Conservation (phyloP, 208 protist species). For the Trypanosomatidae sp. region DNA sequence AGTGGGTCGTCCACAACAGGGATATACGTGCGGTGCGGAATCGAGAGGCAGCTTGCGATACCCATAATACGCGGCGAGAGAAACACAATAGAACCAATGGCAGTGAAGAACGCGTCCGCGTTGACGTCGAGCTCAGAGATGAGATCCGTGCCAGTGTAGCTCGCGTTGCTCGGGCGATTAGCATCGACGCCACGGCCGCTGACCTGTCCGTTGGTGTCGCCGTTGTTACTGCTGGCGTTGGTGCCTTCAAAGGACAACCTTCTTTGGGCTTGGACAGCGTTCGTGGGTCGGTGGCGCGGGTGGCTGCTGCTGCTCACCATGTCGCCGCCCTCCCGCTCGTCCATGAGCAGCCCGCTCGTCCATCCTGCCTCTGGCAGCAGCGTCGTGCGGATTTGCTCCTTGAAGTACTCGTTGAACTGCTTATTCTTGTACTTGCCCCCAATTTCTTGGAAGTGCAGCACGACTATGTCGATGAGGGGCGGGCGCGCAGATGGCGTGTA, state of each 20-base stretch:
- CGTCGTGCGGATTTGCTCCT: slow-evolving; percentile 27
- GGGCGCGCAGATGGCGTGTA: slow-evolving; percentile 31
- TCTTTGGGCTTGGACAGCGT: not conserved
- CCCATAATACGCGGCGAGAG: slow-evolving; percentile 70
- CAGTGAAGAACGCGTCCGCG: slow-evolving; percentile 48
- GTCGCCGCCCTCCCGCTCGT: slow-evolving; percentile 27
- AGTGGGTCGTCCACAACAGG: slow-evolving; percentile 68
- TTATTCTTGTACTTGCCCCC: slow-evolving; percentile 63
- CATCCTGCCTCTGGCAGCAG: slow-evolving; percentile 77
- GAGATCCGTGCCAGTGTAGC: slow-evolving; percentile 10
- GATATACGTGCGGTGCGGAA: slow-evolving; percentile 82
- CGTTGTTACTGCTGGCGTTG: not conserved
- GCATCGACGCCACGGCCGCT: not conserved
- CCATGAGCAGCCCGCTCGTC: slow-evolving; percentile 76
- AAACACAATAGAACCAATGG: slow-evolving; percentile 69
- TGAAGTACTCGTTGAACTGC: slow-evolving; percentile 59
- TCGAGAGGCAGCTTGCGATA: slow-evolving; percentile 71
- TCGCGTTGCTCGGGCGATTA: slow-evolving; percentile 5
- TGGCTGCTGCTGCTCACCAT: slow-evolving; percentile 13
- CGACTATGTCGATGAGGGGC: slow-evolving; percentile 71
- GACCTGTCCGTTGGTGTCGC: not conserved
- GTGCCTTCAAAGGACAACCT: not conserved
- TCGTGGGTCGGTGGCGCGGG: not conserved
- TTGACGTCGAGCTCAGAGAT: slow-evolving; percentile 20
- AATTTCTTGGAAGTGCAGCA: slow-evolving; percentile 87